phyloP scores from a whole-genome alignment of 176 grass and related monocot genomes.

The Hordeum vulgare region DNA sequence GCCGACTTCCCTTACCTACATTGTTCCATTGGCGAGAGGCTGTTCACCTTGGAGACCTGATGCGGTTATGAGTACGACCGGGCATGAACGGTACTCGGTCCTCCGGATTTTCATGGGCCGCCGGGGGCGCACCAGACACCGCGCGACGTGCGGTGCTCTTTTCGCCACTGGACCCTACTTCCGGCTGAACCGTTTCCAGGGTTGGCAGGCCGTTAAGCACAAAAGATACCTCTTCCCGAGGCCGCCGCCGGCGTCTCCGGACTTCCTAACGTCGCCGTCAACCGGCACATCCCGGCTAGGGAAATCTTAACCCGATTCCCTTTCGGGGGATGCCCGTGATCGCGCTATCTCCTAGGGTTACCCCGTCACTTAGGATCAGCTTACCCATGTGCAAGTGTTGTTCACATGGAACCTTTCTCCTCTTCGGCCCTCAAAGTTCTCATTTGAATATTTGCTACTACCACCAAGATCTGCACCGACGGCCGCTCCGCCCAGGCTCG shows the following conservation, averaged over 20 bases:
- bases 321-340: conserved; percentile 27
- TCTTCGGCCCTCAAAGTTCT: conserved; percentile 84
- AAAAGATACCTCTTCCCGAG: conserved; percentile 73
- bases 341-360: conserved; percentile 40
- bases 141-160: conserved; percentile 57
- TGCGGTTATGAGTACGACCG: conserved; percentile 60
- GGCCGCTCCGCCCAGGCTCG: conserved; percentile 47
- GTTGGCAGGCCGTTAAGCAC: conserved; percentile 37
- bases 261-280: conserved; percentile 50
- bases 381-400: conserved; percentile 20
- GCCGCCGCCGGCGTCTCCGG: conserved; percentile 38
- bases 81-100: conserved; percentile 32
- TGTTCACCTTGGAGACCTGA: conserved; percentile 70
- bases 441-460: conserved; percentile 90
- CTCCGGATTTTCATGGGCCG: conserved; percentile 60
- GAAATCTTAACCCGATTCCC: conserved; percentile 58
- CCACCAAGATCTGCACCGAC: conserved; percentile 71
- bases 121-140: conserved; percentile 45
- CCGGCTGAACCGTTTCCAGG: conserved; percentile 42
- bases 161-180: conserved; percentile 47
- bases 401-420: conserved; percentile 86
- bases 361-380: conserved; percentile 59
- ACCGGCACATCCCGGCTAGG: conserved; percentile 38
- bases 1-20: conserved; percentile 82
- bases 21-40: conserved; percentile 57